phyloP scores from a whole-genome alignment of 257 asterid species.

The Przewalskia tangutica region DNA sequence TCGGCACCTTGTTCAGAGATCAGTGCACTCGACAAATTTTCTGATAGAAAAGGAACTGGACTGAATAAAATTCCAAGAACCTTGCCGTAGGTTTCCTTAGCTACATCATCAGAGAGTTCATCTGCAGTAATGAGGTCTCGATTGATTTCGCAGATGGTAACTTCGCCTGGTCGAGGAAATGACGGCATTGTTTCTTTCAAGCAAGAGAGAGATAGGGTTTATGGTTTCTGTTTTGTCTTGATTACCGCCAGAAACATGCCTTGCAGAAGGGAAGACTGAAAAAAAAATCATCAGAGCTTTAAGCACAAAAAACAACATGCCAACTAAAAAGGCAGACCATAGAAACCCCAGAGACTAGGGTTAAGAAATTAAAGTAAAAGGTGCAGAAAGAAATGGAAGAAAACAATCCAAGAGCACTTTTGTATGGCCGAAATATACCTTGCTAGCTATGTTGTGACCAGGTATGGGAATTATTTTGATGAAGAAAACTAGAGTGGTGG shows the following conservation, averaged over 20 bases:
- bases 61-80: constrained; percentile 62
- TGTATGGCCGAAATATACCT: not conserved
- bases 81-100: constrained; percentile 67
- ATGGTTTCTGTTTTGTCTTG: constrained; percentile 1
- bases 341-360: not conserved
- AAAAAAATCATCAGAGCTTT: constrained; percentile 22
- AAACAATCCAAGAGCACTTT: not conserved
- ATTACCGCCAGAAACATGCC: constrained; percentile 25
- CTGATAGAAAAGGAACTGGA: constrained; percentile 56
- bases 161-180: constrained; percentile 75
- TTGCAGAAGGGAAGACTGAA: not conserved
- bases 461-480: not conserved
- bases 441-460: not conserved
- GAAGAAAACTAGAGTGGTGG: not conserved
- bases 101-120: constrained; percentile 59
- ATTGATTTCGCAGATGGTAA: constrained; percentile 87
- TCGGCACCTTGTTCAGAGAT: constrained; percentile 28
- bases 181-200: constrained; percentile 44
- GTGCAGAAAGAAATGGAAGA: not conserved
- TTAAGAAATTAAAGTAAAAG: not conserved
- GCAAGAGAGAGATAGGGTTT: constrained; percentile 25
- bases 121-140: constrained; percentile 73
- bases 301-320: not conserved
- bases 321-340: not conserved
- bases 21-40: constrained; percentile 15